Evolutionary conservation across 306 rosid species (phyloP).

Genomic region (cucumber (Cucumis sativus)): DNA sequence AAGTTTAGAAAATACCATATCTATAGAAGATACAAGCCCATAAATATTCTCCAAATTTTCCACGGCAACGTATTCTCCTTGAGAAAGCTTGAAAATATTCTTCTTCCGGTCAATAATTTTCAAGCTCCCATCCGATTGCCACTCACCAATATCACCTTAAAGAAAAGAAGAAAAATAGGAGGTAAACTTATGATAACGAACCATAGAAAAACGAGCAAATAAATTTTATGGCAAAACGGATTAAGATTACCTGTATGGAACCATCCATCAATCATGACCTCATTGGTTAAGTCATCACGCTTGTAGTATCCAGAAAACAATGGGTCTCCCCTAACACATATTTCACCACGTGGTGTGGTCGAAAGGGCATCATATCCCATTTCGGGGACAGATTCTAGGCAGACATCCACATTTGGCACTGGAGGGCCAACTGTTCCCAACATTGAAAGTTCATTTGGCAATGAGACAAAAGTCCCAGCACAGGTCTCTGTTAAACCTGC

Average conservation of each 20-base stretch:
- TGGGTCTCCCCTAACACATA: constrained; percentile 67
- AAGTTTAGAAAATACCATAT: constrained; percentile 34
- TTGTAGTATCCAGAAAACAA: constrained; percentile 87
- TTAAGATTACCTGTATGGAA: constrained; percentile 75
- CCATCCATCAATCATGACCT: constrained; percentile 84
- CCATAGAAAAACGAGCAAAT: not conserved
- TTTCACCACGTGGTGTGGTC: constrained; percentile 74
- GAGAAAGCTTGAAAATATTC: constrained; percentile 97
- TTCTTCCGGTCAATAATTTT: constrained; percentile 94
- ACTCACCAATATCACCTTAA: constrained; percentile 96
- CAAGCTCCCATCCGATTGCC: constrained; percentile 92
- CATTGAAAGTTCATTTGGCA: constrained; percentile 73
- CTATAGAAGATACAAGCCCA: constrained; percentile 54
- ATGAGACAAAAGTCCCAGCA: constrained; percentile 91
- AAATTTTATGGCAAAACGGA: not conserved
- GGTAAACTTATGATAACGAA: not conserved
- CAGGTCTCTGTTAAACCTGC: constrained; percentile 95
- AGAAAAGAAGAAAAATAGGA: not conserved
- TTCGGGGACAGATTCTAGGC: constrained; percentile 95
- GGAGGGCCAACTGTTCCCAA: constrained; percentile 99
- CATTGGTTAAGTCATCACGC: constrained; percentile 86
- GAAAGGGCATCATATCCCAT: constrained; percentile 90
- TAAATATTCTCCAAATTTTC: constrained; percentile 94
- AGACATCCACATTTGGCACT: constrained; percentile 87
- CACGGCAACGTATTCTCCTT: constrained; percentile 99